Conservation (phyloP, 2,329 filamentous ascomycete species). For the Trichoderma sp. region DNA sequence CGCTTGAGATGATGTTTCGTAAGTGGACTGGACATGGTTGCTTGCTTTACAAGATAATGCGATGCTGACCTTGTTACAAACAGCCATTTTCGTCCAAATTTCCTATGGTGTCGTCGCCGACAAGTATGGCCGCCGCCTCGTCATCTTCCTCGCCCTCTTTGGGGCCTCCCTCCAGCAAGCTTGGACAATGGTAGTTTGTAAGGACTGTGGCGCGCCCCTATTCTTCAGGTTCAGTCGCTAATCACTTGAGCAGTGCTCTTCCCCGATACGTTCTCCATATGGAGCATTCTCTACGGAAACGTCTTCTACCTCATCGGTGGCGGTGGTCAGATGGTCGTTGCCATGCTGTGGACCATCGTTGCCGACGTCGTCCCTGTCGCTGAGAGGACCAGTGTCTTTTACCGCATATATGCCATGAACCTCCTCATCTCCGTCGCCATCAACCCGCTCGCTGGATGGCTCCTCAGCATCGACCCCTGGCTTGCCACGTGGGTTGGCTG, state of each 20-base stretch:
- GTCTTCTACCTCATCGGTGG: constrained; percentile 47
- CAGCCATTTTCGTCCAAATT: constrained; percentile 48
- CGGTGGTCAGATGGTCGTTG: constrained; percentile 43
- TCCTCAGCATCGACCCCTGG: constrained; percentile 47
- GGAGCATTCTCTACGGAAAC: constrained; percentile 43
- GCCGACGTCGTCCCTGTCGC: constrained; percentile 48
- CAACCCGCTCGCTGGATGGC: constrained; percentile 46
- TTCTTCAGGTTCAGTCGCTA: neutral
- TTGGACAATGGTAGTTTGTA: constrained; percentile 41
- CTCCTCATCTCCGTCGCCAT: constrained; percentile 45
- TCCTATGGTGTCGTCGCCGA: constrained; percentile 53
- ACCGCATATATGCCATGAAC: constrained; percentile 43
- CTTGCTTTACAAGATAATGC: neutral
- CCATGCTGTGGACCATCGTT: constrained; percentile 51
- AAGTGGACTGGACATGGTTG: constrained; percentile 24
- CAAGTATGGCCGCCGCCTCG: constrained; percentile 48
- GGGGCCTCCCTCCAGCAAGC: constrained; percentile 37
- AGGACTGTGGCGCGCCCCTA: constrained; percentile 16
- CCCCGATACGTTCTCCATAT: constrained; percentile 45
- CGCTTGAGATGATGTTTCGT: constrained; percentile 53
- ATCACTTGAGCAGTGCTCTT: constrained; percentile 39
- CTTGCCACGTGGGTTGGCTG: constrained; percentile 44
- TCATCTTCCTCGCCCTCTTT: constrained; percentile 44
- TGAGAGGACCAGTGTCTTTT: constrained; percentile 46
- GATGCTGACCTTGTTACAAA: neutral